Percentiles rank a stretch among this genome's conserved stretches.
Conservation (phyloP, 2,329 filamentous ascomycete species). For the Pseudogymnoascus sp. region DNA sequence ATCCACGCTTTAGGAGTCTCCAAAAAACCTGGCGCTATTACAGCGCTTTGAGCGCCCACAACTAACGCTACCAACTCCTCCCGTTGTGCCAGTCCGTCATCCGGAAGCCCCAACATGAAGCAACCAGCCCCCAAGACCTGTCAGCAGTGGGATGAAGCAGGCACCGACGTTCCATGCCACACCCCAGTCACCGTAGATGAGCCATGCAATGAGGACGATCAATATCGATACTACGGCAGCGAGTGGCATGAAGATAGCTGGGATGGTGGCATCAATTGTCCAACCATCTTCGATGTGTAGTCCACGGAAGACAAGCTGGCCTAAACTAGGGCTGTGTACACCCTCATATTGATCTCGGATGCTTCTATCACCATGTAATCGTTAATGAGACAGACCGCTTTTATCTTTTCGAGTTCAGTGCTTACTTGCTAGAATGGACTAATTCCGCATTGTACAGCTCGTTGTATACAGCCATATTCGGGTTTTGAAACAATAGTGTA, state of each 20-base stretch:
- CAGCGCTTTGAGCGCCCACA: too few species aligned
- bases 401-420: neutral
- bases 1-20: too few species aligned
- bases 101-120: neutral
- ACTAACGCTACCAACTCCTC: too few species aligned
- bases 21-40: too few species aligned
- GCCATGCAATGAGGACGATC: neutral
- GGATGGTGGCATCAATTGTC: neutral
- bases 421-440: neutral
- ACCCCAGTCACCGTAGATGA: neutral
- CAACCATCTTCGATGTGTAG: neutral
- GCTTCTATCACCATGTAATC: neutral
- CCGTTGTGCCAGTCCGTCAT: neutral
- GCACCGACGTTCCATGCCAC: neutral
- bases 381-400: neutral
- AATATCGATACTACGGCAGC: neutral
- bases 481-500: neutral
- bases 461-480: neutral
- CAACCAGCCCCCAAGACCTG: neutral
- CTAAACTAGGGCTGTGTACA: neutral
- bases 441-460: neutral
- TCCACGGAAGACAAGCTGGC: neutral
- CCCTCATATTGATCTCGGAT: neutral
- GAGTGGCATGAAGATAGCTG: neutral
- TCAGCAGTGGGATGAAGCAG: neutral